Base-by-base conservation (phyloP, 2,329 filamentous ascomycete species). In the Colletotrichum graminicola region DNA sequence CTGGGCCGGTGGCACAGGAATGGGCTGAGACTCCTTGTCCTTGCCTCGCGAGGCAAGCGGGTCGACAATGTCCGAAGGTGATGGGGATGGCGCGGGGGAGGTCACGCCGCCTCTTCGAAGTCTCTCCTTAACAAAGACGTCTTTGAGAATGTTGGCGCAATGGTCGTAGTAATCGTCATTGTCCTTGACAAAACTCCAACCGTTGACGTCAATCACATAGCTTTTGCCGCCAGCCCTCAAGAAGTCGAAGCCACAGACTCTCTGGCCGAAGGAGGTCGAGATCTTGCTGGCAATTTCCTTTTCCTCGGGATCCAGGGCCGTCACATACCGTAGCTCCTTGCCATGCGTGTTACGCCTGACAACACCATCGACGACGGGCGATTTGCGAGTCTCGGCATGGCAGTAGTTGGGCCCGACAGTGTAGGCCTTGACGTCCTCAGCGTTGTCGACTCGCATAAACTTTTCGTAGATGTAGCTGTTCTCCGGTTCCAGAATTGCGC, bases 141-240 rank as follows among this genome's bases (percentile, higher is more conserved):
- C 92, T 78, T 91, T 93, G 62, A 99, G 84, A 60, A 98, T 97
- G 71, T 86, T 91, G 29, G 96, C 91, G 76, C 92, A 96, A 77
- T 94, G 94, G 77, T 98, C 93, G 80, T 99, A 99, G 81, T 99
- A 99, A 72, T 97, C 95, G 73, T 98, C 95, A 77, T 99, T 99
- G 80, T 99, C 97, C 80, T 99, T 99, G 80, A 99, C 96, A 77
- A 99, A 99, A 79, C 95, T 98, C 97, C 97, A 99, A 16, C 96
- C 96, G 80, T 99, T 99, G 76, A 99, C 96, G 77, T 99, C 96
- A 75, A 99, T 99, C 60, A 99, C 96, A 82, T 94, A 99, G 79
- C 95, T 98, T 80, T 94, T 94, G 21, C 94, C 94, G 61, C 90
- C 91, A 16, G 95, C 94, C 36, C 97, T 91, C 67, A 99, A 86